These are phyloP conservation scores for Sanghuangporus baumii DNA, from an alignment of 1,284 basidiomycete genomes.

Conservation along the genomic window DNA sequence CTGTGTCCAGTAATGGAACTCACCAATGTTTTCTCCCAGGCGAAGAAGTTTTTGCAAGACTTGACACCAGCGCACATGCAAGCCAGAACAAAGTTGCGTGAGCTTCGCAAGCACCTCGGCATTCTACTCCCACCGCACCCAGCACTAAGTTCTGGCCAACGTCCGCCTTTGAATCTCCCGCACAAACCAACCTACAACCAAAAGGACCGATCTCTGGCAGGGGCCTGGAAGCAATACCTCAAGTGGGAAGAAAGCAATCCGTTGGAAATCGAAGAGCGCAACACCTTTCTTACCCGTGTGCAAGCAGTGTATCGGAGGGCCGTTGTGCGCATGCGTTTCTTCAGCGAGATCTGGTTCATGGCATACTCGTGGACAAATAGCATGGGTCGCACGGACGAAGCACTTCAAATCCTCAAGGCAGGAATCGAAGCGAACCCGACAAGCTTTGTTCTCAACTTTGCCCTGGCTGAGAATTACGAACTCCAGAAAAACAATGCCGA, in stretches of 20 bases:
- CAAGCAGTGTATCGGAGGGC: conserved; percentile 86
- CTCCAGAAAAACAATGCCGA: conserved; percentile 55
- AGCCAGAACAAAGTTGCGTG: conserved; percentile 83
- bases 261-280: conserved; percentile 81
- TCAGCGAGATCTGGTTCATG: conserved; percentile 95
- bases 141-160: conserved; percentile 20
- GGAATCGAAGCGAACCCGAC: conserved; percentile 87
- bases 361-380: conserved; percentile 77
- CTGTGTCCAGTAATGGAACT: neutral
- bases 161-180: conserved; percentile 59
- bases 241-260: conserved; percentile 97
- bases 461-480: conserved; percentile 84
- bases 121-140: conserved; percentile 54
- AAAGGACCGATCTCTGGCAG: conserved; percentile 69
- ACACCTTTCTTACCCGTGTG: conserved; percentile 63
- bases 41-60: conserved; percentile 91
- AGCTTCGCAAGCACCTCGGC: conserved; percentile 71
- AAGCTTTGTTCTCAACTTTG: conserved; percentile 87
- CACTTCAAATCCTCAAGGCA: conserved; percentile 71
- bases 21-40: conserved; percentile 33
- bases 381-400: conserved; percentile 80
- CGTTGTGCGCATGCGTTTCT: conserved; percentile 87
- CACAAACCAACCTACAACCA: conserved; percentile 68
- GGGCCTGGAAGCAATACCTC: conserved; percentile 87
- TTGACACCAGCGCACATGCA: conserved; percentile 89